These are phyloP conservation scores for Triangularia verruculosa DNA, from an alignment of 2,329 filamentous ascomycete genomes.

Conservation along the genomic window DNA sequence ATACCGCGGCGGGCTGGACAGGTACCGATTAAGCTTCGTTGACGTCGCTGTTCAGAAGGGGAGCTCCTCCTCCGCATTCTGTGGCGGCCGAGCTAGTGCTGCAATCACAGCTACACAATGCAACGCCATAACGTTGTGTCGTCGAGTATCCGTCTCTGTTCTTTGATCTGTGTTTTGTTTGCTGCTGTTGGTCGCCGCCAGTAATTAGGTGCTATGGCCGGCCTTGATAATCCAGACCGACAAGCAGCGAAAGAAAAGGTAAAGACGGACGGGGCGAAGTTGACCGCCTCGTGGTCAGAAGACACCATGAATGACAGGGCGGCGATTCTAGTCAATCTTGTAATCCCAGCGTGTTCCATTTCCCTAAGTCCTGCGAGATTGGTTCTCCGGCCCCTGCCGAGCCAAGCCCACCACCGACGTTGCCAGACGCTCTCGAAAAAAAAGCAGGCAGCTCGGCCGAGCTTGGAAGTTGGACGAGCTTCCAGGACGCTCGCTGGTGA, in stretches of 20 bases:
- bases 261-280: background rate
- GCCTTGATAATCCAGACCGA: background rate
- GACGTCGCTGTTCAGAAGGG: background rate
- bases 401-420: slow-evolving; percentile 21
- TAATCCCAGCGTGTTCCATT: background rate
- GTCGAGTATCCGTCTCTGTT: background rate
- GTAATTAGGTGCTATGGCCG: background rate
- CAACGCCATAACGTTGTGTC: background rate
- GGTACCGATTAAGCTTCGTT: background rate
- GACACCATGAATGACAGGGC: background rate
- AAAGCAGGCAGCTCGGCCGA: slow-evolving; percentile 14
- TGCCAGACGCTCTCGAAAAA: slow-evolving; percentile 15
- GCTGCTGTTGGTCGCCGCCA: background rate
- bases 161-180: background rate
- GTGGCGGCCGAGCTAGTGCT: background rate
- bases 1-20: background rate
- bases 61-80: background rate
- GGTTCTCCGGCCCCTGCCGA: slow-evolving; percentile 6
- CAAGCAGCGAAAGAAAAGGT: background rate
- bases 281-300: background rate
- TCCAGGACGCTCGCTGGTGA: slow-evolving; percentile 10
- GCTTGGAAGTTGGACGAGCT: slow-evolving; percentile 20
- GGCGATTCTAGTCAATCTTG: background rate
- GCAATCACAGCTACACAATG: background rate
- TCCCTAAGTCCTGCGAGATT: slow-evolving; percentile 6